Conservation (phyloP, 1,284 basidiomycete species). For the Phellinidium pouzarii region DNA sequence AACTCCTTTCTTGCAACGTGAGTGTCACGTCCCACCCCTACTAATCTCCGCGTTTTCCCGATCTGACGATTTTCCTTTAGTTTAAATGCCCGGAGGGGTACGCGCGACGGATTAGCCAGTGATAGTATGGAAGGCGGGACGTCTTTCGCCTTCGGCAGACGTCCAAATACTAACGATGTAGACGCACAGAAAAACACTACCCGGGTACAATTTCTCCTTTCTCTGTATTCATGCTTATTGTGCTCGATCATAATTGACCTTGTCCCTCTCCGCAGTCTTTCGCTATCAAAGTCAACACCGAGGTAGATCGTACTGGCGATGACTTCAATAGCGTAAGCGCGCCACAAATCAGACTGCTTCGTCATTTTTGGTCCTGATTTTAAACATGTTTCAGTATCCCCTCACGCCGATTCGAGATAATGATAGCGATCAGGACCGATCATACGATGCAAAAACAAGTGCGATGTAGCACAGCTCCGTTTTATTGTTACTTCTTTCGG, state of each 20-base stretch:
- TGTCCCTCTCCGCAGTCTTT: background rate
- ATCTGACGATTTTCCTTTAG: background rate
- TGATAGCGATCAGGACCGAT: background rate
- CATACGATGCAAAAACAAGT: background rate
- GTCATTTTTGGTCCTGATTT: too few relatives aligned
- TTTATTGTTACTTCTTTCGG: too few relatives aligned
- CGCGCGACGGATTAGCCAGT: background rate
- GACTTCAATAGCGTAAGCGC: background rate
- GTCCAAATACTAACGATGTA: background rate
- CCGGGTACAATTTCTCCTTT: background rate
- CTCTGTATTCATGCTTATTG: background rate
- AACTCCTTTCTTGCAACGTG: slow-evolving; percentile 15
- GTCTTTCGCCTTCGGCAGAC: background rate
- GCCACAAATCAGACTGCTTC: too few relatives aligned
- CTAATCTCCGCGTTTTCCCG: background rate
- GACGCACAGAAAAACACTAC: background rate
- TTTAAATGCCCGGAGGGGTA: slow-evolving; percentile 6
- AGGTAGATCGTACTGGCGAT: background rate
- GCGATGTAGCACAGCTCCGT: background rate
- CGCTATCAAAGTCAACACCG: slow-evolving; percentile 1
- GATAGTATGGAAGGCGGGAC: background rate
- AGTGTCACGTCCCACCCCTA: background rate
- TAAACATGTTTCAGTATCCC: background rate
- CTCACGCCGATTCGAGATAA: background rate
- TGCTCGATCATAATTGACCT: background rate